Percentiles rank a stretch among this genome's conserved stretches.
These are phyloP conservation scores for Amylostereum areolatum DNA, from an alignment of 1,284 basidiomycete species.

Conservation along the genomic window DNA sequence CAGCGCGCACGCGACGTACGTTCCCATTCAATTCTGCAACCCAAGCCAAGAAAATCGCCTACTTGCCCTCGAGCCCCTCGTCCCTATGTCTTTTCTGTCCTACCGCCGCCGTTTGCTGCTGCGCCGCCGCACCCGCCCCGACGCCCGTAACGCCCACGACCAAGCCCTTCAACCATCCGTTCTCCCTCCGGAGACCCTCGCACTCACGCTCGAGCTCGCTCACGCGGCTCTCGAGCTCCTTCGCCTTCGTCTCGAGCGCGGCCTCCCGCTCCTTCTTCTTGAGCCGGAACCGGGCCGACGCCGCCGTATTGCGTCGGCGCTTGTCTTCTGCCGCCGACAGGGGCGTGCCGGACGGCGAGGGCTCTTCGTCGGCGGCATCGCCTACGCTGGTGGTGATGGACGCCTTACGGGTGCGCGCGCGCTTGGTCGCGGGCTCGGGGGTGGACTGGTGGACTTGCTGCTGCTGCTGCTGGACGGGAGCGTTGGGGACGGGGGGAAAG, in stretches of 20 bases:
- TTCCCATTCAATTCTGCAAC: no score
- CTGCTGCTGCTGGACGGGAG: constrained; percentile 9
- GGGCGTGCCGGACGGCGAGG: constrained; percentile 20
- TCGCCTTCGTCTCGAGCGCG: constrained; percentile 83
- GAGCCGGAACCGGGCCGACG: constrained; percentile 93
- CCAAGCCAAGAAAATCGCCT: no score
- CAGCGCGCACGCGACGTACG: no score
- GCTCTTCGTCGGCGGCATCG: background rate
- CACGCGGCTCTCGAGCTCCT: constrained; percentile 85
- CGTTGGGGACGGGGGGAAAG: constrained; percentile 17
- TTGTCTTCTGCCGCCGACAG: constrained; percentile 77
- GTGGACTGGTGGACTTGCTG: constrained; percentile 8
- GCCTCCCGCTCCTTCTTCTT: constrained; percentile 99
- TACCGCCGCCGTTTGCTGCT: constrained; percentile 16
- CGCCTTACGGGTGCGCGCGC: constrained; percentile 46
- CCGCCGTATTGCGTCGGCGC: constrained; percentile 91
- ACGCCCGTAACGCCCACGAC: constrained; percentile 85
- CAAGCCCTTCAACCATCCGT: constrained; percentile 90
- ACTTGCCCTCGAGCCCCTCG: no score
- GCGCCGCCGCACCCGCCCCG: constrained; percentile 30
- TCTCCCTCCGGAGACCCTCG: constrained; percentile 86
- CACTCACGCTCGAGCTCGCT: constrained; percentile 86
- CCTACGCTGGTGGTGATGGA: constrained; percentile 28
- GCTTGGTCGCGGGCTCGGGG: constrained; percentile 39
- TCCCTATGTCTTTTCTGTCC: background rate